A percentile compares a stretch with the other conserved stretches of the same genome.
phyloP scores from a whole-genome alignment of 2,329 filamentous ascomycete species.

The Colletotrichum caudatum region DNA sequence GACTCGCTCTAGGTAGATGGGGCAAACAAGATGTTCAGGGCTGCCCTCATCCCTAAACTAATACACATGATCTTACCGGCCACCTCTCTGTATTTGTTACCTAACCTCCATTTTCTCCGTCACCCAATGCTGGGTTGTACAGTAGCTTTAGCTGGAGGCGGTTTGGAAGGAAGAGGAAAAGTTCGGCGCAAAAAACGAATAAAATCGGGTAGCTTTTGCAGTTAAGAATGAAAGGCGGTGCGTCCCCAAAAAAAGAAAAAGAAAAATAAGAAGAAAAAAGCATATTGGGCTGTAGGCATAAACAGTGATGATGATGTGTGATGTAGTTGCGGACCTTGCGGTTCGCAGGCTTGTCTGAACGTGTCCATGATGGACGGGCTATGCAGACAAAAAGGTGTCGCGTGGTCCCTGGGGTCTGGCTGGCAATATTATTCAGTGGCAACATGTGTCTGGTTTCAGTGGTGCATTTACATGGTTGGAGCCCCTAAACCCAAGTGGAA shows the following conservation, averaged over 20 bases:
- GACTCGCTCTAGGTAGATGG: constrained; percentile 41
- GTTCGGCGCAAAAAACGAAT: constrained; percentile 50
- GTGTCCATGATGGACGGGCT: constrained; percentile 15
- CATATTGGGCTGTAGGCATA: constrained; percentile 41
- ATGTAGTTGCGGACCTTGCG: constrained; percentile 14
- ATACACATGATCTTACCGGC: constrained; percentile 42
- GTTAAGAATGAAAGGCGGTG: constrained; percentile 24
- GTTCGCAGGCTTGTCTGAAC: constrained; percentile 24
- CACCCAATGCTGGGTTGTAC: constrained; percentile 53
- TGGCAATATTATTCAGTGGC: not conserved
- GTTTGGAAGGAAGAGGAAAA: constrained; percentile 49
- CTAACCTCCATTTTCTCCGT: constrained; percentile 48
- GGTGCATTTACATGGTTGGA: constrained; percentile 23
- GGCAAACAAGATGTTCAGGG: constrained; percentile 39
- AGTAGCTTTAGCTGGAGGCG: constrained; percentile 51
- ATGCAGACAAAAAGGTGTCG: constrained; percentile 1
- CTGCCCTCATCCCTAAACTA: constrained; percentile 44
- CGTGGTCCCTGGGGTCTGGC: not conserved
- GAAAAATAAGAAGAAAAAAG: constrained; percentile 47
- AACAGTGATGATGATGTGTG: constrained; percentile 19
- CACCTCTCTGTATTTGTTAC: constrained; percentile 52
- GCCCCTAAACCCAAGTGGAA: constrained; percentile 37
- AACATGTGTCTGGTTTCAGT: constrained; percentile 28
- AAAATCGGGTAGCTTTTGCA: constrained; percentile 48
- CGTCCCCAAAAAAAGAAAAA: constrained; percentile 44